Conservation (phyloP, 208 protist genomes). For the Porcisia deanei region DNA sequence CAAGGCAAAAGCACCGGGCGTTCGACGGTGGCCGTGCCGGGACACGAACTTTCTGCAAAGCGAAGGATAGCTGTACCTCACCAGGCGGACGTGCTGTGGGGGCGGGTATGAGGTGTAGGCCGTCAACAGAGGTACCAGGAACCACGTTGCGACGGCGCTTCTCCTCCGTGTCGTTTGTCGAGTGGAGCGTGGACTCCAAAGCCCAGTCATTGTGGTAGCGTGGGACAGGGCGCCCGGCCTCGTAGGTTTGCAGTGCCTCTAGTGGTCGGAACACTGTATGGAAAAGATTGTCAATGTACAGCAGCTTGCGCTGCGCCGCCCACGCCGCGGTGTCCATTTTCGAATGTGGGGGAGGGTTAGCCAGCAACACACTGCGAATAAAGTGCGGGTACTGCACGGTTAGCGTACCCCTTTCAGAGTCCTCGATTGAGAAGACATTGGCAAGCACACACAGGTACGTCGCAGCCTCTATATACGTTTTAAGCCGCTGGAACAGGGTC, state of each 20-base stretch:
- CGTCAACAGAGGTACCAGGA: slow-evolving; percentile 33
- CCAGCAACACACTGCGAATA: slow-evolving; percentile 44
- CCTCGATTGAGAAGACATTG: slow-evolving; percentile 38
- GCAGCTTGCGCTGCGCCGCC: slow-evolving; percentile 23
- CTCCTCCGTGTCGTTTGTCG: slow-evolving; percentile 55
- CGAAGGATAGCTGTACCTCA: slow-evolving; percentile 27
- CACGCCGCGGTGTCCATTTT: background rate
- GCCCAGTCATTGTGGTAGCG: slow-evolving; percentile 37
- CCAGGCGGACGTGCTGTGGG: slow-evolving; percentile 12
- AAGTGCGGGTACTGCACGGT: slow-evolving; percentile 61
- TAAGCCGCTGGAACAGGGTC: slow-evolving; percentile 46
- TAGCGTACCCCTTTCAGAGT: slow-evolving; percentile 12
- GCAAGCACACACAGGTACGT: slow-evolving; percentile 59
- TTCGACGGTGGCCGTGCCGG: slow-evolving; percentile 26
- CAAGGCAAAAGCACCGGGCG: slow-evolving; percentile 69
- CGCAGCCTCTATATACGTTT: slow-evolving; percentile 61
- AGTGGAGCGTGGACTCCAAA: slow-evolving; percentile 49
- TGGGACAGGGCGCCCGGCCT: slow-evolving; percentile 21
- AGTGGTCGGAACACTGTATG: slow-evolving; percentile 32
- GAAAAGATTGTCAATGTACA: slow-evolving; percentile 54
- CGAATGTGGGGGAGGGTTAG: slow-evolving; percentile 9
- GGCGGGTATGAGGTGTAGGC: slow-evolving; percentile 16
- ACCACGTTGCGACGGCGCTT: slow-evolving; percentile 64
- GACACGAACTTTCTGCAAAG: slow-evolving; percentile 61
- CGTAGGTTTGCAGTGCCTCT: slow-evolving; percentile 35